Evolutionary conservation across 495 filamentous ascomycete species (phyloP), one percentile per base, ranked within the genome.

Genomic region (Poronia punctata): DNA sequence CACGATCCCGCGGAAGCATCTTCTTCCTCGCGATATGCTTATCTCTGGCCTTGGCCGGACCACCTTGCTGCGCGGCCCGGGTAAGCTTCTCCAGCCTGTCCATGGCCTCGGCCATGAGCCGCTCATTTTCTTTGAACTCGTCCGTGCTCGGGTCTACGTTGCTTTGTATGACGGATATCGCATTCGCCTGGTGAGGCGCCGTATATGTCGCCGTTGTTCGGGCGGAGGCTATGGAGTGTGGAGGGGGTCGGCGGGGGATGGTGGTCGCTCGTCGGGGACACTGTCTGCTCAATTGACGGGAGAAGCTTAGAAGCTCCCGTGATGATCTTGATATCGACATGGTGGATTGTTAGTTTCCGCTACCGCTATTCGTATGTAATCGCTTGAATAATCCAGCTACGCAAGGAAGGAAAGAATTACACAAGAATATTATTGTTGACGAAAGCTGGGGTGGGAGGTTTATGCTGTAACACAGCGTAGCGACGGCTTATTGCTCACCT

Each of bases 1-100:
- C 76, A 6, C 92, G 83, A 51, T 98, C 93, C 41, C 92, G 71
- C 1, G 88, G 84, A 11, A 98, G 71, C 92, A 98, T 96, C 71
- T 96, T 97, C 36, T 86, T 85, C 27, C 89, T 70, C 16, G 74
- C 76, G 18, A 93, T 57, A 60, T 97, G 92, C 63, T 96, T 98
- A 40, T 95, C 79, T 36, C 85, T 71, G 4, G 93, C 86, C 54
- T 94, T 94, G 47, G 78, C 70, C 0, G 86, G 62, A 0, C 93
- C 92, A 18, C 92, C 92, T 46, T 75, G 67, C 17, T 82, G 74
- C 30, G 86, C 83, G 43, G 69, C 76, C 15, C 62, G 59, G 31
- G 94, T 89, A 36, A 97, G 69, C 30, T 61, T 66, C 43, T 76
- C 72, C 56, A 96, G 70, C 1, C 67, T 67, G 26, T 71, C 60